Conservation (phyloP, 2,329 filamentous ascomycete species). For the Orbilia oligospora region DNA sequence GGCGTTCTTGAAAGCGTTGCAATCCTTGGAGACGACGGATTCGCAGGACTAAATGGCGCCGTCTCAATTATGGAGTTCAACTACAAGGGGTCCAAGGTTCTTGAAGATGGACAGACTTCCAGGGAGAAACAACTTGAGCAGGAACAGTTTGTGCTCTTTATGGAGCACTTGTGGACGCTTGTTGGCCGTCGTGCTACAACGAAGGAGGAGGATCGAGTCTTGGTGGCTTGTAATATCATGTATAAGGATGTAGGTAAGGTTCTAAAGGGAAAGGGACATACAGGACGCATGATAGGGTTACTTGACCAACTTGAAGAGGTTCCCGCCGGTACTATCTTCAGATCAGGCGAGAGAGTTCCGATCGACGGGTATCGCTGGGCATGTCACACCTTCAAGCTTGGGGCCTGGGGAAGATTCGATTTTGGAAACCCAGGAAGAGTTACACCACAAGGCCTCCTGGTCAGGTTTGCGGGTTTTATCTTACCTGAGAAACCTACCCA, state of each 20-base stretch:
- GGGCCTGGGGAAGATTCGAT: slow-evolving; percentile 42
- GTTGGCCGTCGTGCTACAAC: slow-evolving; percentile 50
- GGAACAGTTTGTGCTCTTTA: slow-evolving; percentile 26
- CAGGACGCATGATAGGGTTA: slow-evolving; percentile 41
- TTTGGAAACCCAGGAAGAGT: slow-evolving; percentile 50
- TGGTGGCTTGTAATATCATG: slow-evolving; percentile 57
- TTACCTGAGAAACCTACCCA: slow-evolving; percentile 24
- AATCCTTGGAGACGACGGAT: slow-evolving; percentile 46
- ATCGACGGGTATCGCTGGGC: slow-evolving; percentile 58
- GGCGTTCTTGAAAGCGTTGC: slow-evolving; percentile 18
- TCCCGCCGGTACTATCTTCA: slow-evolving; percentile 47
- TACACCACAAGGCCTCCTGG: slow-evolving; percentile 36
- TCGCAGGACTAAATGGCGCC: slow-evolving; percentile 39
- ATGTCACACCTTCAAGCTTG: slow-evolving; percentile 35
- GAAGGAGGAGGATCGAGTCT: slow-evolving; percentile 59
- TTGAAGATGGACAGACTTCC: background rate
- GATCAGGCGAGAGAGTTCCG: slow-evolving; percentile 32
- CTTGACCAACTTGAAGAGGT: slow-evolving; percentile 51
- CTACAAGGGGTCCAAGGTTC: slow-evolving; percentile 22
- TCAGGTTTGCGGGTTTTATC: slow-evolving; percentile 42
- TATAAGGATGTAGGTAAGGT: slow-evolving; percentile 45
- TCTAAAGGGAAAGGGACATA: slow-evolving; percentile 46
- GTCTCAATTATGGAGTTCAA: slow-evolving; percentile 38
- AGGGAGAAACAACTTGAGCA: slow-evolving; percentile 13
- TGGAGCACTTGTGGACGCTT: slow-evolving; percentile 43